Evolutionary conservation across 805 yeast genomes (phyloP), one percentile per base, ranked within the genome.

Genomic region (Brettanomyces bruxellensis): DNA sequence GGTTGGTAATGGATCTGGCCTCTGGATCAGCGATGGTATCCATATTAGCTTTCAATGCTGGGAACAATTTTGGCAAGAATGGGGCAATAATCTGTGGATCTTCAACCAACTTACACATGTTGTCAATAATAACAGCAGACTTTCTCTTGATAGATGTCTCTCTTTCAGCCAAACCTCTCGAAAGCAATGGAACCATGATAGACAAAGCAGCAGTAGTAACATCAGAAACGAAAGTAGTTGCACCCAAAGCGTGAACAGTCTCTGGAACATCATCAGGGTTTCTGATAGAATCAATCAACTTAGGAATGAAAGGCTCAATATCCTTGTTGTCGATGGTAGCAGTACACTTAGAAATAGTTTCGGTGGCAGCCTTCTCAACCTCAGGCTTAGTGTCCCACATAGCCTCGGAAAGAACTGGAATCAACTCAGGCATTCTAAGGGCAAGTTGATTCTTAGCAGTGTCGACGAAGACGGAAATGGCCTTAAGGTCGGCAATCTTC

Each of bases 11-110:
- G 59, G 86, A 91, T 78, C 99, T 91, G 61, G 99, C 99, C 79
- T 93, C 99, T 70, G 99, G 99, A 75, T 93, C 99, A 72, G 99
- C 99, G 76, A 93, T 90, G 78, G 86, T 88, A 67, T 86, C 75
- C 77, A 83, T 81, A 86, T 93, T 93, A 69, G 82, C 71, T 83
- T 87, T 87, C 73, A 93, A 79, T 66, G 96, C 86, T 70, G 99
- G 99, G 79, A 88, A 85, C 66, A 93, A 82, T 69, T 84, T 86
- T 74, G 78, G 76, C 84, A 93, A 77, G 87, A 93, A 93, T 59
- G 99, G 99, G 79, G 98, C 99, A 75, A 93, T 95, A 68, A 93
- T 95, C 78, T 93, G 98, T 62, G 99, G 99, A 71, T 93, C 99
- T 70, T 93, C 99, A 78, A 93, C 99, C 74, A 93, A 87, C 77